Base-by-base conservation (phyloP, 73 alveolate species). In the Diophrys appendiculata region DNA sequence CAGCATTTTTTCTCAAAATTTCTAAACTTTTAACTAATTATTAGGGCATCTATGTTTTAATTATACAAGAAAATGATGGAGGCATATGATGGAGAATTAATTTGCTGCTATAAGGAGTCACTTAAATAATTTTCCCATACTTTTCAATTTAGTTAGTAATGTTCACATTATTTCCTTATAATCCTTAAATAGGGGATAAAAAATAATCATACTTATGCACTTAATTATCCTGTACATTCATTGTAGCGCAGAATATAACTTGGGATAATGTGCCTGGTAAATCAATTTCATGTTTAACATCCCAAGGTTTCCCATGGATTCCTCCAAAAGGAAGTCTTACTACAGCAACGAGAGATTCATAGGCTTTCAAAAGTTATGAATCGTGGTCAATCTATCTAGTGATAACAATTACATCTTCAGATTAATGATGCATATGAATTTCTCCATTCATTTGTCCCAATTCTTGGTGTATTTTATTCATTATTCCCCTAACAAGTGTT, bases 381-480 rank as follows among this genome's bases (percentile, higher is more conserved):
- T 43, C 60, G 5, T 18, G 67, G 18, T 54, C 28, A 28, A 80
- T 34, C 52, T 80, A 80, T 30, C 94, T 60, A 27, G 72, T 73
- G 14, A 76, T 64, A 0, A 87, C 84, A 1, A 80, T 67, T 0
- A 75, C 71, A 23, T 80, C 76, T 27, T 81, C 79, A 5, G 70
- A 52, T 26, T 73, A 33, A 28, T 87, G 64, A 30, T 83, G 91
- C 52, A 87, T 54, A 82, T 80, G 80, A 1, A 87, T 87, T 65
- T 77, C 87, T n/a, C 88, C 76, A 22, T 69, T 68, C 35, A 52
- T 35, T 14, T 23, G 2, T 28, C 71, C 74, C 67, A 76, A 43
- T 53, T 80, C 88, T 26, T 35, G 68, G 69, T 87, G 94, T 11
- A 76, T 65, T 31, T 25, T 3, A 67, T 67, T 67, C 75, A 67